Percentiles rank a stretch among this genome's conserved stretches.
Evolutionary conservation across 768 basidiomycete genomes (phyloP).

Genomic region (Boletellus ananas): DNA sequence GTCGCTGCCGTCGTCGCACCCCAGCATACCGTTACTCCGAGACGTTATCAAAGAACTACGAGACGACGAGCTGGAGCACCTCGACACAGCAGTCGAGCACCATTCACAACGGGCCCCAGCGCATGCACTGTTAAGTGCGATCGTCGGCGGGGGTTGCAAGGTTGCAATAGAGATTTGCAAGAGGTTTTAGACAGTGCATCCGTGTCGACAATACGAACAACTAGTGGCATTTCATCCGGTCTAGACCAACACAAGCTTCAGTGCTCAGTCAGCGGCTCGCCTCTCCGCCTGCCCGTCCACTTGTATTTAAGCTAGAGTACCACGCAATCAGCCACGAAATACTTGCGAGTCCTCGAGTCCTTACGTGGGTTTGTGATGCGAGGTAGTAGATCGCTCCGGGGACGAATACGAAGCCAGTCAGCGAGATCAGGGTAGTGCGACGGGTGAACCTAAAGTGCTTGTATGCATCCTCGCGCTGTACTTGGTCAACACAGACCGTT

Average conservation of each 20-base stretch:
- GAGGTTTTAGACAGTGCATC: slow-evolving; percentile 47
- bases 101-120: slow-evolving; percentile 87
- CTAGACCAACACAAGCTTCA: slow-evolving; percentile 10
- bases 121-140: slow-evolving; percentile 82
- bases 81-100: slow-evolving; percentile 86
- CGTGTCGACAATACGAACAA: background rate
- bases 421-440: slow-evolving; percentile 54
- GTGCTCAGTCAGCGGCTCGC: slow-evolving; percentile 36
- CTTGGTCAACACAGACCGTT: background rate
- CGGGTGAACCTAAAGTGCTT: slow-evolving; percentile 78
- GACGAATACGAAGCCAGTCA: slow-evolving; percentile 61
- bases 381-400: slow-evolving; percentile 55
- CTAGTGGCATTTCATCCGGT: slow-evolving; percentile 1
- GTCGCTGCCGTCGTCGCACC: slow-evolving; percentile 59
- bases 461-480: slow-evolving; percentile 81
- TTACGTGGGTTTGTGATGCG: slow-evolving; percentile 35
- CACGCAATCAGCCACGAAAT: slow-evolving; percentile 6
- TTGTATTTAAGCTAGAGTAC: slow-evolving; percentile 46
- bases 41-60: slow-evolving; percentile 78
- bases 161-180: slow-evolving; percentile 89
- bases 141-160: slow-evolving; percentile 84
- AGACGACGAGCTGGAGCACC: slow-evolving; percentile 93
- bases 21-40: slow-evolving; percentile 71
- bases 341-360: slow-evolving; percentile 29
- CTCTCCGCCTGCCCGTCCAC: slow-evolving; percentile 50